Evolutionary conservation across 495 filamentous ascomycete genomes (phyloP).

Genomic region (Saxophila tyrrhenica): DNA sequence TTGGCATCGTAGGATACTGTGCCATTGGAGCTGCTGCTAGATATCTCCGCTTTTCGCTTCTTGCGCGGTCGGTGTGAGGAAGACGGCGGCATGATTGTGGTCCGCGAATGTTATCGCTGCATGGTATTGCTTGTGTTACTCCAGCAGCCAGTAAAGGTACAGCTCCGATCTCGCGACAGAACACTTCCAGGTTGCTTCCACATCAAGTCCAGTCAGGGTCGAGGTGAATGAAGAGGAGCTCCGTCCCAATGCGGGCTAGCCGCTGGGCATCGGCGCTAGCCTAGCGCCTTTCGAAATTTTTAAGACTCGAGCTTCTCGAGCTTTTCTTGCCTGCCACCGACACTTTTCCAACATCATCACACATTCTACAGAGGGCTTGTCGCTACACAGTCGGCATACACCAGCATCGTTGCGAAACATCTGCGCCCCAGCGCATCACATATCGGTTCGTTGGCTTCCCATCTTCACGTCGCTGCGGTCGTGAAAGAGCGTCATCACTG

Average conservation of each 20-base stretch:
- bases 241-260: too few relatives aligned
- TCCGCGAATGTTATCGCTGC: neutral
- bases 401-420: conserved; percentile 13
- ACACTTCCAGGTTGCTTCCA: too few relatives aligned
- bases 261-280: too few relatives aligned
- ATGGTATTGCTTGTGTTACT: neutral
- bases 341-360: neutral
- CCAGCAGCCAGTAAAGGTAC: too few relatives aligned
- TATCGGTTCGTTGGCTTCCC: conserved; percentile 17
- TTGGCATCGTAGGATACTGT: conserved; percentile 36
- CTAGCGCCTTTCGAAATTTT: too few relatives aligned
- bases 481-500: conserved; percentile 7
- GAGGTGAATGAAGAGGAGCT: too few relatives aligned
- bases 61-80: conserved; percentile 48
- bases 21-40: conserved; percentile 39
- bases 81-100: conserved; percentile 20
- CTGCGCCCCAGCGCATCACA: conserved; percentile 1
- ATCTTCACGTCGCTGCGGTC: conserved; percentile 7
- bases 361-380: neutral
- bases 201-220: too few relatives aligned
- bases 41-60: conserved; percentile 42
- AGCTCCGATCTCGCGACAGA: too few relatives aligned
- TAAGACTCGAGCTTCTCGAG: too few relatives aligned
- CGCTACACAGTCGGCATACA: neutral
- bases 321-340: too few relatives aligned